Conservation (phyloP, 345 rosid genomes). For the Leavenworthia alabamica region DNA sequence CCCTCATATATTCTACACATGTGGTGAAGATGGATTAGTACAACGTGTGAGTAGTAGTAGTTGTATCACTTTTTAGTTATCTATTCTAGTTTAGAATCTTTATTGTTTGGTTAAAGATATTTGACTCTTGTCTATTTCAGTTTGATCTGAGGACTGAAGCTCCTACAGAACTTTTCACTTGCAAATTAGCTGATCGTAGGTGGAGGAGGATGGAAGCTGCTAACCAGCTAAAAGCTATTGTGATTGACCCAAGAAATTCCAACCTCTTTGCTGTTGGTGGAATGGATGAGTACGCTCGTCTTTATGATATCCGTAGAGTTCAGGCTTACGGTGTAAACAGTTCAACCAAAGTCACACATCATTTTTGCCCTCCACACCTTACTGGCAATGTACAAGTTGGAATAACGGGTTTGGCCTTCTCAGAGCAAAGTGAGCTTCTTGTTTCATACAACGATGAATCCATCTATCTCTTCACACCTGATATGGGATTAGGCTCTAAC, state of each 20-base stretch:
- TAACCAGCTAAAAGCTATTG: slow-evolving; percentile 59
- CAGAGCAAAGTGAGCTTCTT: slow-evolving; percentile 85
- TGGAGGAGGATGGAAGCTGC: slow-evolving; percentile 33
- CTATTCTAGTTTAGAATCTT: not conserved
- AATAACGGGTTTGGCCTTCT: slow-evolving; percentile 85
- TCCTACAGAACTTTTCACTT: slow-evolving; percentile 67
- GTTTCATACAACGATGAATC: slow-evolving; percentile 67
- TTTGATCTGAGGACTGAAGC: slow-evolving; percentile 68
- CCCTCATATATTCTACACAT: slow-evolving; percentile 67
- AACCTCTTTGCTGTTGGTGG: slow-evolving; percentile 80
- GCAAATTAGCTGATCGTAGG: slow-evolving; percentile 37
- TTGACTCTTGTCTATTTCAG: slow-evolving; percentile 38
- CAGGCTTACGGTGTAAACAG: slow-evolving; percentile 50
- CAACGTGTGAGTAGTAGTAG: slow-evolving; percentile 70
- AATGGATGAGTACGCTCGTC: slow-evolving; percentile 66
- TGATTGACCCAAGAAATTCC: slow-evolving; percentile 76
- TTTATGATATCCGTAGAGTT: slow-evolving; percentile 73
- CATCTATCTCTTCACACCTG: slow-evolving; percentile 64
- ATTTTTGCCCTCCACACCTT: slow-evolving; percentile 71
- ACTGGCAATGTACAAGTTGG: slow-evolving; percentile 53
- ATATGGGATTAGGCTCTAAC: slow-evolving; percentile 72
- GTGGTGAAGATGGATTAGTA: slow-evolving; percentile 93
- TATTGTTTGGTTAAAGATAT: not conserved
- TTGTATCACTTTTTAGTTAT: not conserved
- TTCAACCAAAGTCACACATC: slow-evolving; percentile 47